Conservation (phyloP, 192 early-diverging fungal genomes). For the Podila epicladia region DNA sequence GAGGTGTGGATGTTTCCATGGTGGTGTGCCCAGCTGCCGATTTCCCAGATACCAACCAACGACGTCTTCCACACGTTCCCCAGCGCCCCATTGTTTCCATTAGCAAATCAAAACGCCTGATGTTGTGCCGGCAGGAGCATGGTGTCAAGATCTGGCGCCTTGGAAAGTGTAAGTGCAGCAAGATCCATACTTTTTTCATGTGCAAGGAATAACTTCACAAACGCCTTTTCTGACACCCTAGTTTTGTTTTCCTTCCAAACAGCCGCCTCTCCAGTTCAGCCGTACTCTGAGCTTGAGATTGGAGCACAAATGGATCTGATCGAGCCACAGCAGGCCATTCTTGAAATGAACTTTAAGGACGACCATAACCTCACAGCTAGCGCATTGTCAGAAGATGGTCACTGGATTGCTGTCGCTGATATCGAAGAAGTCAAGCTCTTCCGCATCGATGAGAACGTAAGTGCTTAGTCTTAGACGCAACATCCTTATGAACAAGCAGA, state of each 20-base stretch:
- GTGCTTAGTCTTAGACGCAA: background rate
- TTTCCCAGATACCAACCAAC: slow-evolving; percentile 70
- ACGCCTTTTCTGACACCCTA: background rate
- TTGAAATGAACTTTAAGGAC: slow-evolving; percentile 82
- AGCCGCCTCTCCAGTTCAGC: slow-evolving; percentile 44
- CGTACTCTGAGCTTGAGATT: slow-evolving; percentile 46
- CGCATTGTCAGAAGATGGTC: slow-evolving; percentile 83
- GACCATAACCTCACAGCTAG: slow-evolving; percentile 74
- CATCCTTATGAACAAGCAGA: background rate
- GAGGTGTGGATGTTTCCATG: slow-evolving; percentile 84
- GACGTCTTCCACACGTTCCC: slow-evolving; percentile 72
- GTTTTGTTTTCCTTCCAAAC: background rate
- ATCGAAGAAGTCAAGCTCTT: slow-evolving; percentile 74
- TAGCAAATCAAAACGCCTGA: slow-evolving; percentile 68
- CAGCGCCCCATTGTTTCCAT: slow-evolving; percentile 64
- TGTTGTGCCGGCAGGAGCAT: slow-evolving; percentile 72
- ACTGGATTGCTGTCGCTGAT: slow-evolving; percentile 86
- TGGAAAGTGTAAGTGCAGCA: slow-evolving; percentile 63
- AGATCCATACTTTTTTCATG: background rate
- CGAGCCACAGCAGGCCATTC: slow-evolving; percentile 72
- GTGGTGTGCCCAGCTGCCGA: slow-evolving; percentile 64
- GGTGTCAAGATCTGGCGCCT: slow-evolving; percentile 86
- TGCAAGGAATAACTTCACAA: background rate
- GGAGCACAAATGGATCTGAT: slow-evolving; percentile 60
- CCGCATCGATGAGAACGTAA: slow-evolving; percentile 63